These are phyloP conservation scores for Taiozyma onychis DNA, from an alignment of 1,139 yeast genomes.

Conservation along the genomic window DNA sequence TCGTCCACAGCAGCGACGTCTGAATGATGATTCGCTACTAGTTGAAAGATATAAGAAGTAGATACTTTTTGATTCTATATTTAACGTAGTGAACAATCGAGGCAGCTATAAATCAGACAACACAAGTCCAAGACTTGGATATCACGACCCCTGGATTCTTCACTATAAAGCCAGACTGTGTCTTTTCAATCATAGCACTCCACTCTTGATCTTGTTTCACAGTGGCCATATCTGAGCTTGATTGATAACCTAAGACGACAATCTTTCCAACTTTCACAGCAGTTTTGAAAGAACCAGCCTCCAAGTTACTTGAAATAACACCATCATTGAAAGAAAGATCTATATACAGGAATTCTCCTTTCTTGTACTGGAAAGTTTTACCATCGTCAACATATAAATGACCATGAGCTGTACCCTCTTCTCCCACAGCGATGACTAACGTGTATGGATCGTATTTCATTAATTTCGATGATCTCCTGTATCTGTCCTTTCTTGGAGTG, in stretches of 20 bases:
- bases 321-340: constrained; percentile 30
- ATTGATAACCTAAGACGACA: constrained; percentile 40
- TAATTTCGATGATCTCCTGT: constrained; percentile 72
- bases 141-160: constrained; percentile 51
- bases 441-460: constrained; percentile 86
- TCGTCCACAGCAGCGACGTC: too few relatives aligned
- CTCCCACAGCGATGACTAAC: constrained; percentile 55
- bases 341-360: constrained; percentile 43
- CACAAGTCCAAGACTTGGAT: constrained; percentile 33
- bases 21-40: too few relatives aligned
- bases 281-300: constrained; percentile 21
- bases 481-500: constrained; percentile 59
- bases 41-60: too few relatives aligned
- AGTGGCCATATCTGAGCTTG: constrained; percentile 20
- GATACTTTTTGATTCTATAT: background rate
- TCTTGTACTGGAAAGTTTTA: constrained; percentile 53
- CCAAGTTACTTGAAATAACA: constrained; percentile 24
- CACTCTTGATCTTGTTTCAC: constrained; percentile 34
- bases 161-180: constrained; percentile 30
- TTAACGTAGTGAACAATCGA: background rate
- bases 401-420: constrained; percentile 47
- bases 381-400: constrained; percentile 79
- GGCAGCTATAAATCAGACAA: constrained; percentile 2
- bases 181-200: constrained; percentile 28
- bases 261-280: constrained; percentile 50